Evolutionary conservation across 2,329 filamentous ascomycete species (phyloP).

Genomic region (Arthrobotrys megalospora): DNA sequence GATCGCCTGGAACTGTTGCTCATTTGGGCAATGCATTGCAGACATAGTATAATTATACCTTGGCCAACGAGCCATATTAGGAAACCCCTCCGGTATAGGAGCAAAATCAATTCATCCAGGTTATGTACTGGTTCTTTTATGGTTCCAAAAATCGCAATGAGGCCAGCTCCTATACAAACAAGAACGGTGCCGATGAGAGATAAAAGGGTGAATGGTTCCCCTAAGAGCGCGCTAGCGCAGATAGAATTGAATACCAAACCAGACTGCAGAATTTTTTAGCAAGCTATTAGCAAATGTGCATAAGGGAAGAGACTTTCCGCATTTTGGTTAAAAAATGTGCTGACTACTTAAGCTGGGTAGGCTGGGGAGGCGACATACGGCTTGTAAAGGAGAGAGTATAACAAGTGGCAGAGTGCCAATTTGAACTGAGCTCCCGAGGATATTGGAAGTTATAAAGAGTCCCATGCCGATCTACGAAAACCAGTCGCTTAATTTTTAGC

Average conservation of each 20-base stretch:
- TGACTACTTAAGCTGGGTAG: no score
- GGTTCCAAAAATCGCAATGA: constrained; percentile 94
- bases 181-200: constrained; percentile 91
- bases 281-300: constrained; percentile 39
- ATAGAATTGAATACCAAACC: constrained; percentile 99
- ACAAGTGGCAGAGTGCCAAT: constrained; percentile 96
- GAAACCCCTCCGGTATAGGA: constrained; percentile 82
- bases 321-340: background rate
- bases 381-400: constrained; percentile 93
- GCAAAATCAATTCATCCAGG: constrained; percentile 81
- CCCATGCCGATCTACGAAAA: constrained; percentile 80
- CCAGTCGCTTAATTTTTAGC: constrained; percentile 59
- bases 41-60: constrained; percentile 78
- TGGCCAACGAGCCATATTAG: constrained; percentile 91
- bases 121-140: constrained; percentile 93
- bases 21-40: constrained; percentile 67
- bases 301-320: background rate
- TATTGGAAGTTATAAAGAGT: constrained; percentile 95
- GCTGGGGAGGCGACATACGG: constrained; percentile 70
- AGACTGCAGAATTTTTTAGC: constrained; percentile 70
- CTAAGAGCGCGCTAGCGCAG: constrained; percentile 91
- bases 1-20: constrained; percentile 59
- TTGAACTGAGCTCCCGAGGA: constrained; percentile 95
- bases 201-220: constrained; percentile 93
- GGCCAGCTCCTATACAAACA: constrained; percentile 86